Evolutionary conservation across 108 stramenopile genomes (phyloP).

Genomic region (Conticribra guillardii): DNA sequence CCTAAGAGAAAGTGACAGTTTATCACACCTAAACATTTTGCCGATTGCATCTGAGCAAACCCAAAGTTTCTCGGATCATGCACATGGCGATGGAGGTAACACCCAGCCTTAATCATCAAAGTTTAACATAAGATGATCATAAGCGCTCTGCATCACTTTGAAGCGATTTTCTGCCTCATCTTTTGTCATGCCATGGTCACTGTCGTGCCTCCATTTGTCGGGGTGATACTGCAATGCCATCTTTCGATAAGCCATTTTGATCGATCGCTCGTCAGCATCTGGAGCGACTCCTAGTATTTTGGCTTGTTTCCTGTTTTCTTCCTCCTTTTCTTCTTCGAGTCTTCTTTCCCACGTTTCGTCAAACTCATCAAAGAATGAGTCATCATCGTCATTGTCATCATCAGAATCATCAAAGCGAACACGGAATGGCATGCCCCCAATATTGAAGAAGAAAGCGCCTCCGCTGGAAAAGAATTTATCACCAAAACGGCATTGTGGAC

Average conservation of each 20-base stretch:
- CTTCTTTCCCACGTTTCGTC: conserved; percentile 34
- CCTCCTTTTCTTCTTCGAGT: conserved; percentile 18
- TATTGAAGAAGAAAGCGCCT: conserved; percentile 31
- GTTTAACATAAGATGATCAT: conserved; percentile 46
- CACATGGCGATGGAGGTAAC: too few relatives aligned
- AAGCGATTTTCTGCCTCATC: conserved; percentile 35
- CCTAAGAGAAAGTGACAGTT: too few relatives aligned
- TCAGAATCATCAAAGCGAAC: conserved; percentile 17
- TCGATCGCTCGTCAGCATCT: conserved; percentile 18
- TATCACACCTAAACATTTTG: too few relatives aligned
- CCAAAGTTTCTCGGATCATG: too few relatives aligned
- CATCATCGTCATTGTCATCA: conserved; percentile 13
- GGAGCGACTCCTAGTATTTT: conserved; percentile 32
- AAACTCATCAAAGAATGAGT: conserved; percentile 32
- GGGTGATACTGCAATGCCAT: conserved; percentile 39
- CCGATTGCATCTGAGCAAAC: too few relatives aligned
- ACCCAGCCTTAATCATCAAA: conserved; percentile 27
- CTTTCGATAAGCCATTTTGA: conserved; percentile 36
- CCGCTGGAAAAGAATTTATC: conserved; percentile 1
- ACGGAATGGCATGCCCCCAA: conserved; percentile 30
- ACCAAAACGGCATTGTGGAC: neutral
- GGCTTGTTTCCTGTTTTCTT: conserved; percentile 31
- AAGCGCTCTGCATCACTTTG: conserved; percentile 30
- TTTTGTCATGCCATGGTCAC: conserved; percentile 36
- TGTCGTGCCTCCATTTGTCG: conserved; percentile 41